phyloP scores from a whole-genome alignment of 345 rosid species.

The Aurinia saxatilis region DNA sequence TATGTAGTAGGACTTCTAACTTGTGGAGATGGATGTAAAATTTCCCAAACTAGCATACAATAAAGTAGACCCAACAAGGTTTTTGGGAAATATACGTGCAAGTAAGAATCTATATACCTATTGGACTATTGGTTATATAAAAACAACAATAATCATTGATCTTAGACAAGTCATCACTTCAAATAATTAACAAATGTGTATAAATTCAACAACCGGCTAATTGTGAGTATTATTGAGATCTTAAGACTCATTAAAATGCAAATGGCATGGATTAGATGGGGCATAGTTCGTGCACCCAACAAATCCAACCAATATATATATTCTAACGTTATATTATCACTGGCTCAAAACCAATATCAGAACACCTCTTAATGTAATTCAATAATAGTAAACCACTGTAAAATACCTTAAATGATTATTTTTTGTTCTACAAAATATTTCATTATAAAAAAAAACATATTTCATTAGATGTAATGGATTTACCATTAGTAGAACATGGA shows the following conservation, averaged over 20 bases:
- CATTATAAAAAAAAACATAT: too few relatives aligned
- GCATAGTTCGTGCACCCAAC: slow-evolving; percentile 24
- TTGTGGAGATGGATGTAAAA: slow-evolving; percentile 5
- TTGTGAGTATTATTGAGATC: slow-evolving; percentile 3
- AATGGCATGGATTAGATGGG: not conserved
- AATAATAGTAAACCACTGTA: not conserved
- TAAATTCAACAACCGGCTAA: slow-evolving; percentile 12
- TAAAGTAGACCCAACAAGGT: not conserved
- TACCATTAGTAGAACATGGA: not conserved
- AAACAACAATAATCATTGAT: not conserved
- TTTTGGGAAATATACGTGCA: slow-evolving; percentile 22
- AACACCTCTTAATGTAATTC: too few relatives aligned
- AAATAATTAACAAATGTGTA: not conserved
- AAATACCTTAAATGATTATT: not conserved
- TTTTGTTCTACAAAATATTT: not conserved
- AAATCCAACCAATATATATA: too few relatives aligned
- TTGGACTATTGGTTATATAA: not conserved
- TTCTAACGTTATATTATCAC: too few relatives aligned
- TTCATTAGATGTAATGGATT: too few relatives aligned
- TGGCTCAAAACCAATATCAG: not conserved
- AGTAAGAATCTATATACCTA: not conserved
- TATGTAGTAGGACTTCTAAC: slow-evolving; percentile 1
- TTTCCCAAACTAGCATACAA: slow-evolving; percentile 8
- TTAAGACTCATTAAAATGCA: not conserved
- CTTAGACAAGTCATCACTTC: not conserved